These are phyloP conservation scores for Serendipita sp. DNA, from an alignment of 768 basidiomycete species.

Conservation along the genomic window DNA sequence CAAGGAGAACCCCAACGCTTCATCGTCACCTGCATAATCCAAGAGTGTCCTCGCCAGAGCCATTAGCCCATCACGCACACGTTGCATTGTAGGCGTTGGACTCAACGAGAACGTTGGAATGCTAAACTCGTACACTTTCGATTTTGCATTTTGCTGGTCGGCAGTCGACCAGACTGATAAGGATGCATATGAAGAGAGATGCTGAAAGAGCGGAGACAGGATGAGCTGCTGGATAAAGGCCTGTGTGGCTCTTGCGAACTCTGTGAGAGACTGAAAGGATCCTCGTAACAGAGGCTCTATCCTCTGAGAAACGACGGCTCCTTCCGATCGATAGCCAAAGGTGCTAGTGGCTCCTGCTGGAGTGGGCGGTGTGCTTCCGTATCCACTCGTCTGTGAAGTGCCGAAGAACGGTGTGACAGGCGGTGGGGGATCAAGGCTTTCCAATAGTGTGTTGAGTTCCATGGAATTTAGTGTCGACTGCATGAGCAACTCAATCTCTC, in stretches of 20 bases:
- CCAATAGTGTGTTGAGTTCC: constrained; percentile 51
- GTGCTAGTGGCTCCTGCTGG: neutral
- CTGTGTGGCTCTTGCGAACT: constrained; percentile 63
- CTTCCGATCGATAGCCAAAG: neutral
- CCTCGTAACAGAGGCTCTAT: constrained; percentile 30
- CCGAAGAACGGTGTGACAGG: constrained; percentile 4
- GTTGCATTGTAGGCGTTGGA: constrained; percentile 75
- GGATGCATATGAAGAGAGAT: constrained; percentile 55
- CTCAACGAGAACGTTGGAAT: constrained; percentile 89
- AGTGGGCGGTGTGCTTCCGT: constrained; percentile 10
- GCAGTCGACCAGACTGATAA: constrained; percentile 49
- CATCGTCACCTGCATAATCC: constrained; percentile 73
- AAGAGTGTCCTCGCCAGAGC: constrained; percentile 90
- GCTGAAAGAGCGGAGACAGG: constrained; percentile 61
- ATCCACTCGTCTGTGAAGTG: constrained; percentile 14
- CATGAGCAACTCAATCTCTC: constrained; percentile 56
- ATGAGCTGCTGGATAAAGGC: constrained; percentile 66
- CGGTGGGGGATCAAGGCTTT: constrained; percentile 32
- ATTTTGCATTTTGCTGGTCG: constrained; percentile 28
- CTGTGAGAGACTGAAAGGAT: constrained; percentile 38
- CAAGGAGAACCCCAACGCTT: constrained; percentile 76
- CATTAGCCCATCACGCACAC: constrained; percentile 83
- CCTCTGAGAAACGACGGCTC: neutral
- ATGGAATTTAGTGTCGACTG: constrained; percentile 76
- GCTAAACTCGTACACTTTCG: constrained; percentile 34